Evolutionary conservation across 2,329 filamentous ascomycete genomes (phyloP).

Genomic region (Fusarium pseudoanthophilum): DNA sequence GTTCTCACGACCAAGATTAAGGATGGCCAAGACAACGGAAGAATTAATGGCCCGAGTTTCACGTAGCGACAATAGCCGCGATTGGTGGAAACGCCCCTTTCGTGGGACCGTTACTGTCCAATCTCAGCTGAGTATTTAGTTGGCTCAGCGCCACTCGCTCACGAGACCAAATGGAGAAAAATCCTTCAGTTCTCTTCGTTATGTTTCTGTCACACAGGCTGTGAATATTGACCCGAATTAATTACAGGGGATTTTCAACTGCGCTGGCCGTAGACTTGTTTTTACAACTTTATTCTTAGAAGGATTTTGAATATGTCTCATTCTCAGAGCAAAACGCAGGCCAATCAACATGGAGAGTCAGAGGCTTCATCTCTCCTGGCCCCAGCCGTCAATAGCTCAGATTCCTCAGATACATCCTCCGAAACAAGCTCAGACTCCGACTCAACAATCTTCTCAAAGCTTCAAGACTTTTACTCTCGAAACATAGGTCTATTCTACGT

Average conservation of each 20-base stretch:
- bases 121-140: constrained; percentile 8
- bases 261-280: not conserved
- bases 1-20: not conserved
- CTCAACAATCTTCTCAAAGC: not conserved
- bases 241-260: rapidly evolving
- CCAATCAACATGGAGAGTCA: not conserved
- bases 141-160: not conserved
- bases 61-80: not conserved
- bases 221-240: rapidly evolving
- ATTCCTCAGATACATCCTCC: not conserved
- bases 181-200: not conserved
- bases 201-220: not conserved
- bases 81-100: constrained; percentile 22
- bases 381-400: not conserved
- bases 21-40: not conserved
- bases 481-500: constrained; percentile 55
- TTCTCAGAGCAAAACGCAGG: not conserved
- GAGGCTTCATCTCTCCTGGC: constrained; percentile 1
- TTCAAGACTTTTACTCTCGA: constrained; percentile 58
- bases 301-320: constrained; percentile 7
- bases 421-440: not conserved
- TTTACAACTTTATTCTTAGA: rapidly evolving
- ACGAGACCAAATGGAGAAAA: not conserved
- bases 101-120: not conserved
- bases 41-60: constrained; percentile 2